These are phyloP conservation scores for Coniferiporia sulphurascens DNA, from an alignment of 1,284 basidiomycete species.

Conservation along the genomic window DNA sequence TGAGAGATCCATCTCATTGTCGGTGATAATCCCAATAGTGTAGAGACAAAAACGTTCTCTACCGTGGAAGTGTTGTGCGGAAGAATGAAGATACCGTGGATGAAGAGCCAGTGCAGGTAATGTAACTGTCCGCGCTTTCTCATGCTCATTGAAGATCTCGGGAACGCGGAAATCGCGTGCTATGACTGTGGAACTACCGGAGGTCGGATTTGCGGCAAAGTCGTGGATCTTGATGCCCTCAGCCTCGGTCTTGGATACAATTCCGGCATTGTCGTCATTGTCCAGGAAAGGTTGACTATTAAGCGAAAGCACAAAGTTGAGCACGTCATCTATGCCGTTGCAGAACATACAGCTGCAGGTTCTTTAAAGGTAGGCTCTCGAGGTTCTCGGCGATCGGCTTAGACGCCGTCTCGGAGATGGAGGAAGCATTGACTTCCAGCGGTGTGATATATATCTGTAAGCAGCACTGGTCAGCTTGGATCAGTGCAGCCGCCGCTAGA, in stretches of 20 bases:
- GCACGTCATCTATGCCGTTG: background rate
- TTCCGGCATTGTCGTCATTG: background rate
- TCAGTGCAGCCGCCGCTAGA: background rate
- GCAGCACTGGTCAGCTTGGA: background rate
- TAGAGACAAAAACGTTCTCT: conserved; percentile 1
- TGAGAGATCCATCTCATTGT: background rate
- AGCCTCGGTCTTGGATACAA: background rate
- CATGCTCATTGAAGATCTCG: background rate
- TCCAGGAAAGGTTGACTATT: background rate
- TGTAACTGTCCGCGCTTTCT: background rate
- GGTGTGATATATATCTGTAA: too few species aligned
- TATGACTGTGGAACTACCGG: background rate
- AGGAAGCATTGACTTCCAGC: too few species aligned
- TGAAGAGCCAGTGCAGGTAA: conserved; percentile 1
- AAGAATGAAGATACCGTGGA: background rate
- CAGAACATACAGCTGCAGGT: background rate
- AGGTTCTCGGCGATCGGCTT: too few species aligned
- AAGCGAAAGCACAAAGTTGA: background rate
- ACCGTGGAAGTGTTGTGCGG: background rate
- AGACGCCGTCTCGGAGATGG: too few species aligned
- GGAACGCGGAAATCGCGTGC: background rate
- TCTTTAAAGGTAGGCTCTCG: background rate
- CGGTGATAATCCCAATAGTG: background rate
- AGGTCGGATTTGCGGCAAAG: background rate
- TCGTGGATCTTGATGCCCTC: background rate